A percentile compares a stretch with the other conserved stretches of the same genome.
Evolutionary conservation across 2,329 filamentous ascomycete genomes (phyloP).

Genomic region (Trichoderma asperellum): DNA sequence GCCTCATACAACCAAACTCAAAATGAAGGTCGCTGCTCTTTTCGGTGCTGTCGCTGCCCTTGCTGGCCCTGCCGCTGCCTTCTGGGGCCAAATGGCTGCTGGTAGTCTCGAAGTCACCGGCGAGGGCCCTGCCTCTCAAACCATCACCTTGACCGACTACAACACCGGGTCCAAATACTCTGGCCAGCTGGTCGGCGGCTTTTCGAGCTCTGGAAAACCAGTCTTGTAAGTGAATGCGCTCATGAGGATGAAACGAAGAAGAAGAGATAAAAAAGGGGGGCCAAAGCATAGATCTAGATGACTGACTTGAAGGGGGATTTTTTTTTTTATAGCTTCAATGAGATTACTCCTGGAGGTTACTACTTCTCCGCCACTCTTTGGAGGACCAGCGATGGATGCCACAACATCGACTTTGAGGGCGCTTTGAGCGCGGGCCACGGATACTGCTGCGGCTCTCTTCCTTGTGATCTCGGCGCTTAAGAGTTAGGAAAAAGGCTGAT

Average conservation of each 20-base stretch:
- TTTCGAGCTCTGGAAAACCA: background rate
- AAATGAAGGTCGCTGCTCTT: background rate
- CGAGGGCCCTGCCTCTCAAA: background rate
- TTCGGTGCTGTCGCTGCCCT: background rate
- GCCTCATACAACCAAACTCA: background rate
- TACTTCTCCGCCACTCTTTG: background rate
- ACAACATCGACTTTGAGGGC: background rate
- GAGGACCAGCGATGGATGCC: background rate
- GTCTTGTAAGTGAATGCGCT: background rate
- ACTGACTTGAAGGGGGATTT: background rate
- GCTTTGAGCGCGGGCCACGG: background rate
- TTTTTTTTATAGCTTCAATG: background rate
- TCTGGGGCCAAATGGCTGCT: background rate
- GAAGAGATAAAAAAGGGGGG: background rate
- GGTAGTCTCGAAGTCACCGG: background rate
- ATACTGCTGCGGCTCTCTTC: background rate
- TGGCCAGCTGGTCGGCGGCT: background rate
- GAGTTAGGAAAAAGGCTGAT: background rate
- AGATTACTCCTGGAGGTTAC: background rate
- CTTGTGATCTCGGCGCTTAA: background rate
- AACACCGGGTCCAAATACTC: background rate
- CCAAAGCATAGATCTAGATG: background rate
- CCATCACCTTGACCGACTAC: background rate
- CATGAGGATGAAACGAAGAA: background rate
- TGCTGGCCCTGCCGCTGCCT: background rate